Evolutionary conservation across 352 stramenopile genomes (phyloP).

Genomic region (Phytophthora pisi): DNA sequence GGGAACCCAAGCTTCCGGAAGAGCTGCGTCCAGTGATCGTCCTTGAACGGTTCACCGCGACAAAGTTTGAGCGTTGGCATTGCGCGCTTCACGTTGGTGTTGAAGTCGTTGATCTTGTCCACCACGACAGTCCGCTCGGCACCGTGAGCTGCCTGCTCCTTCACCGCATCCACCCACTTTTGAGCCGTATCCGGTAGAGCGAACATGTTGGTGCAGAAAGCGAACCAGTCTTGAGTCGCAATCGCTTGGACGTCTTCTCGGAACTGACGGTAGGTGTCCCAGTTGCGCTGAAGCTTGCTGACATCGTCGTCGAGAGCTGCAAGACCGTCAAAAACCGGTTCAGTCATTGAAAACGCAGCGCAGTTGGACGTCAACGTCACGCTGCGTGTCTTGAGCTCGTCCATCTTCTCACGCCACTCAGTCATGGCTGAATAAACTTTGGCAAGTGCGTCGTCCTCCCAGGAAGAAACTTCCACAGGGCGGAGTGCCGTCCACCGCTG

Average conservation of each 20-base stretch:
- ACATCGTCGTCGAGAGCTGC: constrained; percentile 81
- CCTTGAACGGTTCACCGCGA: constrained; percentile 94
- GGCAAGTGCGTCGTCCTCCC: constrained; percentile 69
- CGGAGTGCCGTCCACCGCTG: constrained; percentile 90
- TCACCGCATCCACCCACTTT: constrained; percentile 91
- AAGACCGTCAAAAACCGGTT: constrained; percentile 86
- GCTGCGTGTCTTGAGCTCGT: constrained; percentile 62
- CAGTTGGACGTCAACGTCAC: constrained; percentile 83
- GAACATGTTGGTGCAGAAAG: constrained; percentile 94
- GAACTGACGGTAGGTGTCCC: constrained; percentile 91
- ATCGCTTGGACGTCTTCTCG: constrained; percentile 75
- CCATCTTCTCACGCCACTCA: constrained; percentile 88
- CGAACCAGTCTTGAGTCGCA: constrained; percentile 92
- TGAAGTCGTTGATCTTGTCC: constrained; percentile 81
- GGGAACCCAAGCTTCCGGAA: constrained; percentile 93
- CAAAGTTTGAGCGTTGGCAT: constrained; percentile 95
- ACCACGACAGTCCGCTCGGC: constrained; percentile 68
- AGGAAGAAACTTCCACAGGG: constrained; percentile 82
- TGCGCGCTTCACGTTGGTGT: constrained; percentile 84
- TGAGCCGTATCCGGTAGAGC: constrained; percentile 90
- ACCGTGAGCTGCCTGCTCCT: constrained; percentile 51
- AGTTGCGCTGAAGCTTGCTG: constrained; percentile 66
- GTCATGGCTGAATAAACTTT: constrained; percentile 86
- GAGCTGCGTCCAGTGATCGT: constrained; percentile 96
- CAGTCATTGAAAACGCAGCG: constrained; percentile 85